Evolutionary conservation across 1,284 basidiomycete species (phyloP), one percentile per base, ranked within the genome.

Genomic region (Grifola frondosa): DNA sequence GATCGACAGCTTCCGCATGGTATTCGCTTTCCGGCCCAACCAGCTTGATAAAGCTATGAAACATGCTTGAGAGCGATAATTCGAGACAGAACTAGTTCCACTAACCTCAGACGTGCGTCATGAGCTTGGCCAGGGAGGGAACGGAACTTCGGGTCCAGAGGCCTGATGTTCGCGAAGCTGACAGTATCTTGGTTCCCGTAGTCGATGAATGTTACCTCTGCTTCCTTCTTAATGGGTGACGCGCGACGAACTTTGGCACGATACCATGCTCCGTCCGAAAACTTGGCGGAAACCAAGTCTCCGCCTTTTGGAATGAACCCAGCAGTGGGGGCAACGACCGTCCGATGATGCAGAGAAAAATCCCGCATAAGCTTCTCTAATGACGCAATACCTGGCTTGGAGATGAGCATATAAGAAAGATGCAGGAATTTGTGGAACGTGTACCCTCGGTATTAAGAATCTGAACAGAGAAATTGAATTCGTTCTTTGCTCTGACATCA

Each of bases 301-400:
- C 94, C 94, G 15, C 77, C 79, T 59, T 79, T 83, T 2, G 93
- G 95, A 4, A 73, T 69, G 60, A 92, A 95, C 38, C 77, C 78
- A 0, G 87, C 72, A 5, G 77, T 61, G n/a, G n/a, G n/a, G 6
- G 77, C 66, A 5, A 78, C 65, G 15, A 82, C 73, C 28, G 79
- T 79, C 37, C 81, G 80, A 66, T 97, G 90, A 64, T 93, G 82
- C 28, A 88, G 62, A 3, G 91, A 86, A 60, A 99, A 95, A 49
- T 97, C 95, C 37, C 75, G 74, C 96, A 98, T 98, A 50, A 99
- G 76, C 63, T 87, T 86, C 60, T 97, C 95, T 44, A 99, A 74
- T 12, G 88, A 84, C 6, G 87, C 88, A 44, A 95, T 93, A 44
- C 85, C 88, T 91, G 50, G 13, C 13, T 11, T n/a, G 49, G 42